These are phyloP conservation scores for Protomyces gravidus DNA, from an alignment of 1,139 yeast species.

Conservation along the genomic window DNA sequence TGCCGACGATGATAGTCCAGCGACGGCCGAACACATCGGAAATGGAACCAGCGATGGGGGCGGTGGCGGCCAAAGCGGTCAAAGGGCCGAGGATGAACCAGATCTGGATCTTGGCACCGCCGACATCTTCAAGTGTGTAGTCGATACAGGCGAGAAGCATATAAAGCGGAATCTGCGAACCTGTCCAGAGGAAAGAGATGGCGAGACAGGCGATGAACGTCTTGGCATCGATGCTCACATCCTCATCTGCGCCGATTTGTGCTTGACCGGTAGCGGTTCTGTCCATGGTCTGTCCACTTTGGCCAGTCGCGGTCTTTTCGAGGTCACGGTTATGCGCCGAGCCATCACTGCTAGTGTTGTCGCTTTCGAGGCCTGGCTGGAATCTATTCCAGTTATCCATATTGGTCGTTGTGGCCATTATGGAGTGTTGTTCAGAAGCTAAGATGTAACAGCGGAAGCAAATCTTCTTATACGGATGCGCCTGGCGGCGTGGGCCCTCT, in stretches of 20 bases:
- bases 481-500: too few relatives aligned
- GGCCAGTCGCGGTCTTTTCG: conserved; percentile 15
- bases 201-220: conserved; percentile 27
- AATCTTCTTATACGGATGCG: too few relatives aligned
- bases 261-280: conserved; percentile 23
- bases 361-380: background rate
- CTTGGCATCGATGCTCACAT: conserved; percentile 12
- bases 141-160: conserved; percentile 20
- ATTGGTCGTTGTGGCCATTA: background rate
- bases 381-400: background rate
- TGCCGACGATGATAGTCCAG: conserved; percentile 50
- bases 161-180: conserved; percentile 26
- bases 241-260: conserved; percentile 24
- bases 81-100: conserved; percentile 24
- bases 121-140: conserved; percentile 24
- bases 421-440: background rate
- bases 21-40: conserved; percentile 62
- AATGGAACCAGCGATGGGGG: conserved; percentile 54
- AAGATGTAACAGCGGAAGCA: too few relatives aligned
- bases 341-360: background rate
- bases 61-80: conserved; percentile 33
- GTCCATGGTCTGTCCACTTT: conserved; percentile 9
- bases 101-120: conserved; percentile 18
- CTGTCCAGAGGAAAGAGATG: conserved; percentile 27
- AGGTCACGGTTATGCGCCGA: conserved; percentile 2